Evolutionary conservation across 2,329 filamentous ascomycete species (phyloP), one percentile per base, ranked within the genome.

Genomic region (Paecilomyces niveus): DNA sequence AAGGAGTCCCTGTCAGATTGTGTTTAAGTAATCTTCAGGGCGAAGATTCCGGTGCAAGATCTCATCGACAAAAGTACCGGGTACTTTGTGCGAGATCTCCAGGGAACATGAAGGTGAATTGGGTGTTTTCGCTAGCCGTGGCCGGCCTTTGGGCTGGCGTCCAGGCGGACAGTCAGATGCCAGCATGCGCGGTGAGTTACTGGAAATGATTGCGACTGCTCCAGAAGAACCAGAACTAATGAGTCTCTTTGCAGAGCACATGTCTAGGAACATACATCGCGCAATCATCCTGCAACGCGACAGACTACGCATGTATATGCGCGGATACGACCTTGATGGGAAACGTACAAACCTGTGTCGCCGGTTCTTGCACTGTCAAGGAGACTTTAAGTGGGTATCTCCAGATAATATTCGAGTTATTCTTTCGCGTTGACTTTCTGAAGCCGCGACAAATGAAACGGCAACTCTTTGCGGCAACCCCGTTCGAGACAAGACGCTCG

Each of bases 381-480:
- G n/a, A 52, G 26, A 8, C 8, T n/a, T 29, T 52, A 52, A 52
- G 39, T 45, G n/a, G 15, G 39, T 7, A 45, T 8, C n/a, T 45
- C 6, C 5, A 21, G 39, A 45, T 45, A 21, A 8, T 45, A 45
- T 3, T 7, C 4, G 15, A 3, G 26, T 9, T 9, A 6, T 45
- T 45, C n/a, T 18, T 18, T n/a, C n/a, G 5, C 8, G 8, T 13
- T 45, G 7, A 45, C 39, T 7, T 45, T 13, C 39, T 18, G 18
- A 18, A 45, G 39, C 55, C 22, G 59, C 59, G 11, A 59, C 32
- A 55, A 62, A 62, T 55, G 56, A 52, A 49, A 62, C 61, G 5
- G 29, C 50, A 21, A 51, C 54, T 31, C 32, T 51, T 45, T 56
- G 54, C 39, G 54, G 54, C 9, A 10, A 45, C 9, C 54, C 54